Evolutionary conservation across 805 yeast genomes (phyloP).

Genomic region (Limtongia smithiae): DNA sequence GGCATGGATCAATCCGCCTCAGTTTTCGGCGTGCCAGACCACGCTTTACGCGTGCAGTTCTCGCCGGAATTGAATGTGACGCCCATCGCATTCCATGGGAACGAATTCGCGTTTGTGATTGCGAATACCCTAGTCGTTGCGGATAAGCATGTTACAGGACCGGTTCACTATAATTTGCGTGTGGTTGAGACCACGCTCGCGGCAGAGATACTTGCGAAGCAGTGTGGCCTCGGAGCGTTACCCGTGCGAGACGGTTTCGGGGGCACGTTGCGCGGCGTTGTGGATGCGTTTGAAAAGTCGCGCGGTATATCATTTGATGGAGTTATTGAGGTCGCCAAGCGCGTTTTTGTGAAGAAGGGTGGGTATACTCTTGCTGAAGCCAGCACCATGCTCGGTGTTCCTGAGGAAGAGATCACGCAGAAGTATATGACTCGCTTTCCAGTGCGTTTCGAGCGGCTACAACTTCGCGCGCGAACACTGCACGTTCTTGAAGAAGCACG

Average conservation of each 20-base stretch:
- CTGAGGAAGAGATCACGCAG: slow-evolving; percentile 44
- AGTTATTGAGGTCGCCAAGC: slow-evolving; percentile 44
- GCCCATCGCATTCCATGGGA: slow-evolving; percentile 47
- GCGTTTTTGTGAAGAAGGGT: slow-evolving; percentile 39
- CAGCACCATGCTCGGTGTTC: slow-evolving; percentile 43
- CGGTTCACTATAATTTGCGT: slow-evolving; percentile 63
- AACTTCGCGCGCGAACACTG: slow-evolving; percentile 54
- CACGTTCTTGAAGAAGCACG: slow-evolving; percentile 63
- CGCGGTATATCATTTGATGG: slow-evolving; percentile 47
- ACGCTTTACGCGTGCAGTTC: slow-evolving; percentile 59
- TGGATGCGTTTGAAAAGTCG: slow-evolving; percentile 48
- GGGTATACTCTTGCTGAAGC: slow-evolving; percentile 54
- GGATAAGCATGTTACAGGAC: slow-evolving; percentile 67
- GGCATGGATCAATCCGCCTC: slow-evolving; percentile 79
- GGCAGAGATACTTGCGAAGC: slow-evolving; percentile 53
- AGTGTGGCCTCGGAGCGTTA: slow-evolving; percentile 50
- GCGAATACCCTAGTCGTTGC: slow-evolving; percentile 62
- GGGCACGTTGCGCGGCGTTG: slow-evolving; percentile 63
- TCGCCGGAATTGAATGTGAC: slow-evolving; percentile 55
- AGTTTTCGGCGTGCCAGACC: slow-evolving; percentile 55
- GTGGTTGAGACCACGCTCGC: slow-evolving; percentile 72
- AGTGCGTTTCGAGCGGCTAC: slow-evolving; percentile 54
- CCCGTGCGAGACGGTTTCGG: slow-evolving; percentile 36
- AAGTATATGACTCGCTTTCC: slow-evolving; percentile 52
- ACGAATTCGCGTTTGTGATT: slow-evolving; percentile 53